Percentiles rank a stretch among this genome's conserved stretches.
These are phyloP conservation scores for Globisporangium cystogenes DNA, from an alignment of 352 stramenopile species.

Conservation along the genomic window DNA sequence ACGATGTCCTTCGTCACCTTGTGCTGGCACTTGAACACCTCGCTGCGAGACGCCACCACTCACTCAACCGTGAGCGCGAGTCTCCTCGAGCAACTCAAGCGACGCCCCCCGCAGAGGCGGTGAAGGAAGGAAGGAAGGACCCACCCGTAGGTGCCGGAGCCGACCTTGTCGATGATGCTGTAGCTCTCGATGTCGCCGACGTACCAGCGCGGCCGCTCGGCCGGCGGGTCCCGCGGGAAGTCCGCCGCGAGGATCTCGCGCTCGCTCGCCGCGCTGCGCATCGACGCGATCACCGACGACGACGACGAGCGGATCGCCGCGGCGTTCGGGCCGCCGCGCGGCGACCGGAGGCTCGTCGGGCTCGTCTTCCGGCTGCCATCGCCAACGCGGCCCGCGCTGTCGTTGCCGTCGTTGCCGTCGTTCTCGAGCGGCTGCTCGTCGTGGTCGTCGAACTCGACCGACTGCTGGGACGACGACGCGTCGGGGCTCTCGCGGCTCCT, in stretches of 20 bases:
- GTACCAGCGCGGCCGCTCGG: constrained; percentile 62
- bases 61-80: too few species aligned
- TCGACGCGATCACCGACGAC: constrained; percentile 59
- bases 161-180: constrained; percentile 87
- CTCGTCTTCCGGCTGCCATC: background rate
- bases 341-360: constrained; percentile 3
- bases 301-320: constrained; percentile 25
- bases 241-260: constrained; percentile 63
- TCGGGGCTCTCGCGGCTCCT: background rate
- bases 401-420: constrained; percentile 16
- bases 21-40: constrained; percentile 88
- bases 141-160: constrained; percentile 82
- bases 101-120: too few species aligned
- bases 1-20: constrained; percentile 86
- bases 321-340: constrained; percentile 7
- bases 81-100: too few species aligned
- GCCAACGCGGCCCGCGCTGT: background rate
- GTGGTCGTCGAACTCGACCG: constrained; percentile 2
- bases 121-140: constrained; percentile 10
- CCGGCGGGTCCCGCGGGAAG: constrained; percentile 23
- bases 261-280: constrained; percentile 65
- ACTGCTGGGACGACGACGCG: background rate
- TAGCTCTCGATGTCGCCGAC: constrained; percentile 85
- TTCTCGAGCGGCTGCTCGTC: background rate
- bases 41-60: constrained; percentile 19